Percentiles rank a stretch among this genome's conserved stretches.
Evolutionary conservation across 106 monocot genomes (phyloP).

Genomic region (Acorus calamus): DNA sequence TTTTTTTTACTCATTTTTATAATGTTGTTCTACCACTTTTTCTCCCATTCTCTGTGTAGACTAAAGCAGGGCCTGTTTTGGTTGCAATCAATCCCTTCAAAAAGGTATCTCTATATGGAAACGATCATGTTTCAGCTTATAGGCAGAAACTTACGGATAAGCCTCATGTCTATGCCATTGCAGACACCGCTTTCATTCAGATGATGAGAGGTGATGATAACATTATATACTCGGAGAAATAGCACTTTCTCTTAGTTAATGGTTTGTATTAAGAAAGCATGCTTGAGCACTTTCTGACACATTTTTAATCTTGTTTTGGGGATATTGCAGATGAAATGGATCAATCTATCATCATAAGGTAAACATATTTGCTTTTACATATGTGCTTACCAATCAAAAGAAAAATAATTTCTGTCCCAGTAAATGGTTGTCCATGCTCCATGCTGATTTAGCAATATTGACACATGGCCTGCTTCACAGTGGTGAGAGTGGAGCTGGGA

Average conservation of each 20-base stretch:
- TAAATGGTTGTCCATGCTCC: conserved; percentile 1
- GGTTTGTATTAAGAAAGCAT: background rate
- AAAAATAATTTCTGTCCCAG: background rate
- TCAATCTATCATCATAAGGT: conserved; percentile 93
- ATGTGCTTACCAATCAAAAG: background rate
- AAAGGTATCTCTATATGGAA: conserved; percentile 46
- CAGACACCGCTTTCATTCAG: conserved; percentile 49
- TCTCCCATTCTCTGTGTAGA: conserved; percentile 26
- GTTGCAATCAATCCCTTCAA: conserved; percentile 78
- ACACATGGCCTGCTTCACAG: conserved; percentile 25
- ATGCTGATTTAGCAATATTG: conserved; percentile 8
- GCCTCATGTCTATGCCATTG: conserved; percentile 70
- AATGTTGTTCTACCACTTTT: background rate
- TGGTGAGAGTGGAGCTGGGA: conserved; percentile 90
- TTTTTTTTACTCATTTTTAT: background rate
- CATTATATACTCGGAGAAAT: background rate
- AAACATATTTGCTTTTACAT: background rate
- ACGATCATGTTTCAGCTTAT: conserved; percentile 40
- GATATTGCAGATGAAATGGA: conserved; percentile 52
- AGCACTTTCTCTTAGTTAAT: too few species aligned
- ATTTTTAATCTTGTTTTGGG: conserved; percentile 6
- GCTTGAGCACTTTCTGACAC: background rate
- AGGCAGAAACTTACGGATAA: conserved; percentile 35
- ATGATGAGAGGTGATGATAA: conserved; percentile 53
- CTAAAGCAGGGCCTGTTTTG: conserved; percentile 71